Evolutionary conservation across 2,329 filamentous ascomycete species (phyloP), one percentile per base, ranked within the genome.

Genomic region (Venturia aucupariae): DNA sequence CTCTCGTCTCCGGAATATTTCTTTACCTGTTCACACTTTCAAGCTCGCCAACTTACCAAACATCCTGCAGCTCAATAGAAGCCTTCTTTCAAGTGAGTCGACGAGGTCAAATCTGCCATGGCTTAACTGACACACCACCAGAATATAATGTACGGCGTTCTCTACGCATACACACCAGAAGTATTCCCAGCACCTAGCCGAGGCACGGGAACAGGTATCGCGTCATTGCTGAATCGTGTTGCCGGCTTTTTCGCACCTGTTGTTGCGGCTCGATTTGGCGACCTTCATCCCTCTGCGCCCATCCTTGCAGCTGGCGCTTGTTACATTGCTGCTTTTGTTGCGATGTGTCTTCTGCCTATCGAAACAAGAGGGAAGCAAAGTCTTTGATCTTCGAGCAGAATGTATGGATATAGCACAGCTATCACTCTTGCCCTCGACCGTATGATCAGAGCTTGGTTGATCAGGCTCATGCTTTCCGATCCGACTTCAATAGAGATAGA

Each of bases 131-230:
- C 17, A 24, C 17, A 13, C 27, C 17, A 24, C 32, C 32, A 72
- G 74, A 89, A 89, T 71, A 87, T 89, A 75, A 89, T 89, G 85
- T 90, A 90, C 74, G 88, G 87, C 65, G 86, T 90, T 1, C 76
- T 92, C 1, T 91, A 90, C 72, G 86, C 88, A 8, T 91, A 90
- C 72, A 90, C 89, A 0, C 88, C 89, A 0, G 89, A 91, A 70
- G 84, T 90, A 35, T 90, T 92, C 75, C 88, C 88, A 0, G 86
- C 87, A 0, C 86, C 87, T 0, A 84, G 88, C 27, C 79, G 89
- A 39, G 89, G 88, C 5, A 89, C 87, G 0, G 89, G 87, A 6
- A 88, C 85, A 0, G 89, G 88, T 51, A 86, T 91, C 60, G 84
- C 86, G 27, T 88, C 85, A 71, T 88, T 89, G 71, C 74, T 90